Evolutionary conservation across 257 asterid species (phyloP).

Genomic region (Paulownia fortunei): DNA sequence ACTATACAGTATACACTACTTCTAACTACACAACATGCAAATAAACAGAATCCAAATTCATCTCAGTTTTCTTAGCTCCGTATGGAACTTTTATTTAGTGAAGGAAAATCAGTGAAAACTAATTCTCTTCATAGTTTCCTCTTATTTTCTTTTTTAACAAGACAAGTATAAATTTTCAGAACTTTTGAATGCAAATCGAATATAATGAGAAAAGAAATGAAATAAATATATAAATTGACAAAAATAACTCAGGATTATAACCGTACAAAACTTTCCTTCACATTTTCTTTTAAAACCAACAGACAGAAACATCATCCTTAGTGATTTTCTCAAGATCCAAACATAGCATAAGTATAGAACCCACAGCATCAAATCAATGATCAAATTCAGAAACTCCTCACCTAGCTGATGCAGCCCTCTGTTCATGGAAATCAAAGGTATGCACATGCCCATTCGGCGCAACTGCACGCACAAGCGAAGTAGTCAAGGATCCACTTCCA

Average conservation of each 20-base stretch:
- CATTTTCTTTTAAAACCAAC: background rate
- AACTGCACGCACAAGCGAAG: constrained; percentile 90
- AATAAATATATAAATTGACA: background rate
- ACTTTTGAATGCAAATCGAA: background rate
- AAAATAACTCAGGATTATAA: background rate
- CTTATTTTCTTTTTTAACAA: background rate
- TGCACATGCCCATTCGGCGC: constrained; percentile 85
- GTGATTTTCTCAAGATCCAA: constrained; percentile 4
- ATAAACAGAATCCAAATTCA: background rate
- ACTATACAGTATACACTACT: background rate
- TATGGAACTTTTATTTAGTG: no score
- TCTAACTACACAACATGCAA: background rate
- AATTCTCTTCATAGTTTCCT: background rate
- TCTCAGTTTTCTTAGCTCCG: no score
- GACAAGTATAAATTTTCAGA: background rate
- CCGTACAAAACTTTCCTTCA: background rate
- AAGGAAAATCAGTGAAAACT: no score
- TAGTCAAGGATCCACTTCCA: constrained; percentile 91
- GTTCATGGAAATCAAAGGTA: constrained; percentile 97
- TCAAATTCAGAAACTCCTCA: constrained; percentile 32
- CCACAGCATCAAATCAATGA: constrained; percentile 16
- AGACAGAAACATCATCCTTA: background rate
- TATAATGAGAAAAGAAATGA: background rate
- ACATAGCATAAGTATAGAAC: background rate
- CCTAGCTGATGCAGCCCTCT: constrained; percentile 95